Evolutionary conservation across 192 early-diverging fungal species (phyloP).

Genomic region (Mortierella hygrophila): DNA sequence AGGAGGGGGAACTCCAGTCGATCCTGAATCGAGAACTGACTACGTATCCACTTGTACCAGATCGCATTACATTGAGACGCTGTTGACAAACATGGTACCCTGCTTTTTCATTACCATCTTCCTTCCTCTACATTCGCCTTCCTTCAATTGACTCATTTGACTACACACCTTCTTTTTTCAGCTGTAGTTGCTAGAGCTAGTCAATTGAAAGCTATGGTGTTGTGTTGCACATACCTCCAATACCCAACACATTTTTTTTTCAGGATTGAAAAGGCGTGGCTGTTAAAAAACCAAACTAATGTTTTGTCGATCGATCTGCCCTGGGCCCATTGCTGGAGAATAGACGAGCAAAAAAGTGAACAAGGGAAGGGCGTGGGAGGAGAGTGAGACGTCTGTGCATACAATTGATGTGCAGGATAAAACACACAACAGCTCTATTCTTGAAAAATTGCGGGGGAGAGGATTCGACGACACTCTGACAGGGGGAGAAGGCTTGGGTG

Average conservation of each 20-base stretch:
- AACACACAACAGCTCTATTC: neutral
- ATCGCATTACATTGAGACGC: neutral
- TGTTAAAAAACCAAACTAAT: neutral
- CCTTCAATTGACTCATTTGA: neutral
- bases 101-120: neutral
- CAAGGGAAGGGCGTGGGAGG: neutral
- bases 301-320: slow-evolving; percentile 1
- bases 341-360: no score
- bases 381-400: slow-evolving; percentile 1
- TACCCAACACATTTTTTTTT: neutral
- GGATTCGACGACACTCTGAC: neutral
- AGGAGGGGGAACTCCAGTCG: neutral
- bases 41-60: neutral
- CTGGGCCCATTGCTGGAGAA: neutral
- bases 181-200: no score
- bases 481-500: neutral
- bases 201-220: no score
- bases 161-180: no score
- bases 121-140: neutral
- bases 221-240: no score
- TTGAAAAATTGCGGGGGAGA: neutral
- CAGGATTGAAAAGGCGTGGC: neutral
- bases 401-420: neutral
- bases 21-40: neutral
- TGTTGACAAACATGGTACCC: neutral